Evolutionary conservation across 2,329 filamentous ascomycete genomes (phyloP).

Genomic region (Colletotrichum kahawae): DNA sequence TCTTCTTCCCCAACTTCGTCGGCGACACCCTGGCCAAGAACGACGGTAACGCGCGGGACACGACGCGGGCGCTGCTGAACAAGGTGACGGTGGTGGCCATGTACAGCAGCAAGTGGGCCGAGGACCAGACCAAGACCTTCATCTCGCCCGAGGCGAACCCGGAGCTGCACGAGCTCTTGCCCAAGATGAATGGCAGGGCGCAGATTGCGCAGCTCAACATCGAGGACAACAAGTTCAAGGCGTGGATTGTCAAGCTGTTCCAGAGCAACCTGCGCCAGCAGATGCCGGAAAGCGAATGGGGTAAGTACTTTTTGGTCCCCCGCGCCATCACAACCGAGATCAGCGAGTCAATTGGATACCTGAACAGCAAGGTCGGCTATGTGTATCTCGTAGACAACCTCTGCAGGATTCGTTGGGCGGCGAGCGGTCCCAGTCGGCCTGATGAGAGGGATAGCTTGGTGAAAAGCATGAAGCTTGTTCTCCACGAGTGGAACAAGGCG

Average conservation of each 20-base stretch:
- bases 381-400: conserved; percentile 88
- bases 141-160: conserved; percentile 70
- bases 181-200: conserved; percentile 49
- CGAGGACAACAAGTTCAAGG: conserved; percentile 78
- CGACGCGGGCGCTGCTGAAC: conserved; percentile 75
- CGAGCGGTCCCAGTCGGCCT: conserved; percentile 71
- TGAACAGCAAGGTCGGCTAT: conserved; percentile 94
- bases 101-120: conserved; percentile 86
- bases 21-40: conserved; percentile 75
- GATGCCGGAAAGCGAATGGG: conserved; percentile 59
- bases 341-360: conserved; percentile 67
- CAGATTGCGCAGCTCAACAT: conserved; percentile 89
- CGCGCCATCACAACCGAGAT: conserved; percentile 65
- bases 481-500: conserved; percentile 59
- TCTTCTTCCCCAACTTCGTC: conserved; percentile 93
- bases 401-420: conserved; percentile 94
- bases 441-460: conserved; percentile 72
- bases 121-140: conserved; percentile 79
- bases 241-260: conserved; percentile 63
- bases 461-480: conserved; percentile 66
- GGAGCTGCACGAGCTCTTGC: conserved; percentile 68
- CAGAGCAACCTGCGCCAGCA: conserved; percentile 55
- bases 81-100: conserved; percentile 80
- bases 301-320: conserved; percentile 65
- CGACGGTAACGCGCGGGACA: conserved; percentile 62